Evolutionary conservation across 306 rosid genomes (phyloP), one percentile per base, ranked within the genome.

Genomic region (Mucuna pruriens): DNA sequence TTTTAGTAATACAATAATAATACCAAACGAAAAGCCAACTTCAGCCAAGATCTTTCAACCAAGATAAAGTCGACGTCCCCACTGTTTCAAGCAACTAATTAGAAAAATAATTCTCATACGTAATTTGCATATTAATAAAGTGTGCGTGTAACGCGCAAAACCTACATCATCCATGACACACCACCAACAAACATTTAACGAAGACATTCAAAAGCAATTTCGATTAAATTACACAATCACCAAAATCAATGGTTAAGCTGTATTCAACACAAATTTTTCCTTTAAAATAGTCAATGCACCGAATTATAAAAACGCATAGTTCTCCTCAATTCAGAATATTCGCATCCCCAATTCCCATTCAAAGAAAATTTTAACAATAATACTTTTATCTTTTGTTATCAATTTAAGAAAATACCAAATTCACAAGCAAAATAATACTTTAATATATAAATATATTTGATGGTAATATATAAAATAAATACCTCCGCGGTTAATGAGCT

Each of bases 401-500:
- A 3, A 39, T 22, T 40, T 7, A 0, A 75, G 4, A 40, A 58
- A 9, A 25, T 75, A 15, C 9, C 10, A 4, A 38, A 66, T 1
- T 19, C 72, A 7, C 0, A 58, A 44, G 29, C 16, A 23, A 58
- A 75, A 16, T 15, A 55, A 34, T 10, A 7, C 31, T 1, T 29
- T 29, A 29, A 1, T 29, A 1, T 29, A 29, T 29, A 29, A 29
- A 29, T 3, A 29, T 29, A 29, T n/a, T n/a, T n/a, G n/a, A 44
- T 36, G 9, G 46, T 9, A 46, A 33, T 33, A 51, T 45, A 63
- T 3, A 51, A 1, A 2, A 4, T 36, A 62, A 13, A 72, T 90
- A 94, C 98, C 99, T 93, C 99, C 99, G 6, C 98, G 94, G 71
- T 95, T 95, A 0, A 95, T 91, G 65, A 95, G 96, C 66, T 95